Conservation (phyloP, 805 yeast genomes). For the Myxozyma neglecta region DNA sequence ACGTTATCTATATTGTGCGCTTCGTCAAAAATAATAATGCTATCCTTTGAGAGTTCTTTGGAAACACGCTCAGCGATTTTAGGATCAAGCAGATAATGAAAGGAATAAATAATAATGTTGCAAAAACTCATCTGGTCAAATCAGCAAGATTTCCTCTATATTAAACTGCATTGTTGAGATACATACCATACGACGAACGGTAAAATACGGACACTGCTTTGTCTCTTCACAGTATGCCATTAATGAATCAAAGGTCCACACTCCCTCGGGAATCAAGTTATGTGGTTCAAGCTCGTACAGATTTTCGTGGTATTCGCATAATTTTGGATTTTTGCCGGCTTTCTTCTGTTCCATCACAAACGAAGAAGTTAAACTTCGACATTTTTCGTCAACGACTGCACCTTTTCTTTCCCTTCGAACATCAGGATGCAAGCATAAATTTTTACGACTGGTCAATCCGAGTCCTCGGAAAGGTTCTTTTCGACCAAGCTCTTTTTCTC, state of each 20-base stretch:
- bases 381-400: slow-evolving; percentile 88
- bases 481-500: slow-evolving; percentile 79
- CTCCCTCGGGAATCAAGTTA: slow-evolving; percentile 87
- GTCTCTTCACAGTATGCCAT: slow-evolving; percentile 71
- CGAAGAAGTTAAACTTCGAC: slow-evolving; percentile 93
- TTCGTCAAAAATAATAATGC: slow-evolving; percentile 94
- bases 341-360: slow-evolving; percentile 68
- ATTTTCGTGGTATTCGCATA: slow-evolving; percentile 91
- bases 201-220: slow-evolving; percentile 92
- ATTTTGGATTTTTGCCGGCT: slow-evolving; percentile 55
- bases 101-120: slow-evolving; percentile 91
- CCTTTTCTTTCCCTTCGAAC: slow-evolving; percentile 90
- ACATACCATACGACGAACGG: slow-evolving; percentile 96
- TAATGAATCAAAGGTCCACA: slow-evolving; percentile 86
- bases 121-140: slow-evolving; percentile 50
- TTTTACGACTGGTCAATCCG: slow-evolving; percentile 92
- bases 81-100: slow-evolving; percentile 94
- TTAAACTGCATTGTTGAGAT: slow-evolving; percentile 12
- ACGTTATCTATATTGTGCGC: slow-evolving; percentile 97
- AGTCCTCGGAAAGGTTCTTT: slow-evolving; percentile 90
- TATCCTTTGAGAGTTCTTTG: slow-evolving; percentile 83
- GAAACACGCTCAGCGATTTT: slow-evolving; percentile 96
- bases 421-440: slow-evolving; percentile 85
- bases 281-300: slow-evolving; percentile 83
- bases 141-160: not conserved